Base-by-base conservation (phyloP, 1,284 basidiomycete genomes). In the Ustilago shanxiensis region DNA sequence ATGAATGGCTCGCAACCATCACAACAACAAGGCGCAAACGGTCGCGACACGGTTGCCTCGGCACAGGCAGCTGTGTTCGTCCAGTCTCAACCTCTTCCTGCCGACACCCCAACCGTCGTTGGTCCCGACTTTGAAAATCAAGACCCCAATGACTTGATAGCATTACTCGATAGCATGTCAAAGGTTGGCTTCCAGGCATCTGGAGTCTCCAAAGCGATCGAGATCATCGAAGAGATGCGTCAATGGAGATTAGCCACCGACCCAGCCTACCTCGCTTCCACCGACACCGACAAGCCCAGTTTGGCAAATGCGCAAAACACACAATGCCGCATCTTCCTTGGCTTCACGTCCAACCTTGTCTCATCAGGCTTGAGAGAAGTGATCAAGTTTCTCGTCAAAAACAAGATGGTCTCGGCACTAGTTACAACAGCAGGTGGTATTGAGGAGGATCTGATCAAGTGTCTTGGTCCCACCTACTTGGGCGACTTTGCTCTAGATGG, bases 401-500 rank as follows among this genome's bases (percentile, higher is more conserved):
- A 99, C 88, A 93, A 92, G 80, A 93, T 96, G 79, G 91, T 99
- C 57, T 90, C 92, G 28, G 93, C 91, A 9, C 89, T 99, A 60
- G 96, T 98, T 20, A 99, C 97, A 1, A 99, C 97, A 0, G 97
- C 97, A 1, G 97, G 97, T 1, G 97, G 97, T 3, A 93, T 99
- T 73, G 97, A 99, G 86, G 97, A 99, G 87, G 97, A 99, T 88
- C 93, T 99, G 77, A 98, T 99, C 88, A 99, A 99, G 87, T 99
- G 97, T 85, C 90, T 99, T 7, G 96, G 95, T 11, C 91, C 93
- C 83, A 99, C 97, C 0, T 98, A 96, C 80, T 89, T 99, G 31
- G 24, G 95, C 95, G 79, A 86, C 29, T 99, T 97, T 87, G 91
- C 93, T 83, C 89, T 98, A 53, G 93, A 95, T 79, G 97, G 97